phyloP scores from a whole-genome alignment of 495 filamentous ascomycete genomes.

The Aspergillus olivimuriae region DNA sequence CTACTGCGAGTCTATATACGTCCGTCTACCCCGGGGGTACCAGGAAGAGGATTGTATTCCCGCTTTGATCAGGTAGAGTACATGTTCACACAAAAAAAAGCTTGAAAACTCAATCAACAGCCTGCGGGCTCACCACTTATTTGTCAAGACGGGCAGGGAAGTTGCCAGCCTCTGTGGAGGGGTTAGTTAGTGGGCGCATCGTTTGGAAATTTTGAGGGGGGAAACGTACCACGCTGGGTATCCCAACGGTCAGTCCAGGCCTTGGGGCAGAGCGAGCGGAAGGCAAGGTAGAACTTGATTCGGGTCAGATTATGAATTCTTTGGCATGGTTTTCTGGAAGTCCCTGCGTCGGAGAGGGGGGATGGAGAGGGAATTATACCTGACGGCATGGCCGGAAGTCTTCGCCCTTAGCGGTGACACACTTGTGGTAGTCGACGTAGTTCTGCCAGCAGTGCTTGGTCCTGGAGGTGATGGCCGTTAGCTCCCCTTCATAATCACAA shows the following conservation, averaged over 20 bases:
- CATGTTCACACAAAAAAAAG: conserved; percentile 39
- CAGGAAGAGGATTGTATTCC: conserved; percentile 23
- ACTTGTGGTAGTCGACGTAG: conserved; percentile 99
- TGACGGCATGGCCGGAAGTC: conserved; percentile 97
- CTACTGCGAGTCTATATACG: conserved; percentile 33
- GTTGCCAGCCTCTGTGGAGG: conserved; percentile 70
- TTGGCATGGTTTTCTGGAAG: no score
- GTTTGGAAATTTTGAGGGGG: background rate
- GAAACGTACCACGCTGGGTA: conserved; percentile 78
- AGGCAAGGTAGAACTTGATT: conserved; percentile 83
- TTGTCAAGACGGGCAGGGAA: conserved; percentile 62
- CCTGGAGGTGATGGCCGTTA: conserved; percentile 25
- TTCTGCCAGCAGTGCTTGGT: conserved; percentile 96
- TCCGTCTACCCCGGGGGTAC: conserved; percentile 14
- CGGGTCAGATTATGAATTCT: conserved; percentile 5
- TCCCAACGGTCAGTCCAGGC: conserved; percentile 95
- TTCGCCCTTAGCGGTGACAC: conserved; percentile 95
- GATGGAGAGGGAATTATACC: conserved; percentile 42
- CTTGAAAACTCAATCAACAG: conserved; percentile 22
- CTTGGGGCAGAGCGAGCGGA: conserved; percentile 94
- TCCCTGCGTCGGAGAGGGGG: no score
- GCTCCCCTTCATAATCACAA: background rate
- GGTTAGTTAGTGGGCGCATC: conserved; percentile 11
- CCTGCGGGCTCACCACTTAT: conserved; percentile 22
- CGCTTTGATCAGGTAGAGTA: conserved; percentile 38